Base-by-base conservation (phyloP, 163 green algal species). In the Chlamydomonas reinhardtii region DNA sequence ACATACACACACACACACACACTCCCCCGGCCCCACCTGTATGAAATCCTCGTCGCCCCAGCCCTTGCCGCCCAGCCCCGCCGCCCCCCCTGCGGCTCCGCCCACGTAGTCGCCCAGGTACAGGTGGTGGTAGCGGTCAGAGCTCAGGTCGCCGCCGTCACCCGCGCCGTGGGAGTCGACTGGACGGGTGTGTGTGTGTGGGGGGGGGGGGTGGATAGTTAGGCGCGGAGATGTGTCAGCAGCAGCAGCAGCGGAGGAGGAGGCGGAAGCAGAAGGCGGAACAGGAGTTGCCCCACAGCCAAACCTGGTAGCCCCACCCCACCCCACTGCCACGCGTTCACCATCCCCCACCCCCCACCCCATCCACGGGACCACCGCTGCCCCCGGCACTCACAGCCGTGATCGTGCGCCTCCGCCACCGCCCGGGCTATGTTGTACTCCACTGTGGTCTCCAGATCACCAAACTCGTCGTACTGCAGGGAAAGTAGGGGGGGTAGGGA, bases 21-120 rank as follows among this genome's bases (percentile, higher is more conserved):
- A n/a, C n/a, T n/a, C n/a, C n/a, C n/a, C n/a, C n/a, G n/a, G n/a
- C n/a, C n/a, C 16, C 72, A 92, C 89, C 85, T 92, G 89, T 14
- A 56, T 29, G 73, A 91, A 90, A 32, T 84, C 77, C 73, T 94
- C 90, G 31, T 92, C 87, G 27, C 72, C 43, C 86, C 75, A 90
- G 83, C 70, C 74, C 31, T 39, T 37, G 32, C 2, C 20, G 68
- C 32, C 68, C n/a, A 27, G n/a, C 24, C 73, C 70, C 14, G 9
- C 19, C 14, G 48, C 48, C 14, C 6, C 48, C 1, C 48, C 48
- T 1, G 11, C 48, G 48, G 11, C 48, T 0, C 24, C 52, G 29
- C 24, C 32, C 17, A 64, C 24, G 82, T 87, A 87, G 59, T 87
- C 82, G 2, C 82, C 82, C 61, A 81, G 34, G 59, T 83, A 89